These are phyloP conservation scores for Ochromonas danica DNA, from an alignment of 108 stramenopile species.

Conservation along the genomic window DNA sequence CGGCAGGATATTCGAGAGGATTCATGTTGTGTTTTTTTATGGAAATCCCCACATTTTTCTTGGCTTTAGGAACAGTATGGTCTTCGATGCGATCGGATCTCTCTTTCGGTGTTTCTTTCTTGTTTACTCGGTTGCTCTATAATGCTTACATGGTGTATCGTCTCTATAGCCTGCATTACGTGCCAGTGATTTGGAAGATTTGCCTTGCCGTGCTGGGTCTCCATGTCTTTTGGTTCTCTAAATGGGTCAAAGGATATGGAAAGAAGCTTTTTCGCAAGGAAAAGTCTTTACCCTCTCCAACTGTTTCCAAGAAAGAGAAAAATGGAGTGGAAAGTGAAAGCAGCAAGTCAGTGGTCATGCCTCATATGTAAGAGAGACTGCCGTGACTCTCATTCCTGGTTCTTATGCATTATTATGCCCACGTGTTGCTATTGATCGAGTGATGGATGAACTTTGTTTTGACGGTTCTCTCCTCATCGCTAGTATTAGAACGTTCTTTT, in stretches of 20 bases:
- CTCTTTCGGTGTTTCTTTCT: neutral
- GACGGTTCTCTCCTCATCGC: too few relatives aligned
- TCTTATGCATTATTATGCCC: too few relatives aligned
- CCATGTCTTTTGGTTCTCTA: slow-evolving; percentile 7
- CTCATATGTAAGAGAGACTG: too few relatives aligned
- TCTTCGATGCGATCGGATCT: neutral
- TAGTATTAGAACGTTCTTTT: too few relatives aligned
- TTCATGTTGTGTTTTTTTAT: slow-evolving; percentile 23
- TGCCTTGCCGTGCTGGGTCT: neutral
- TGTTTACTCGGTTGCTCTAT: neutral
- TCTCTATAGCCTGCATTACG: neutral
- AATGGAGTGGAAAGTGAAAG: too few relatives aligned
- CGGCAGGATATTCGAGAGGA: neutral
- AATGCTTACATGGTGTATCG: neutral
- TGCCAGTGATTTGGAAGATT: neutral
- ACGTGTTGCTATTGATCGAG: too few relatives aligned
- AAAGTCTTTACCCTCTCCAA: too few relatives aligned
- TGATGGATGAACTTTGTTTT: too few relatives aligned
- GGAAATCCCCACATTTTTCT: slow-evolving; percentile 18
- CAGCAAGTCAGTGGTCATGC: too few relatives aligned
- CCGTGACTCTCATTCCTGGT: too few relatives aligned
- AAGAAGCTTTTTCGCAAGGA: neutral
- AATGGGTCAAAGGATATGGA: neutral
- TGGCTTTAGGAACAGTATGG: neutral
- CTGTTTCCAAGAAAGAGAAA: too few relatives aligned